Percentiles rank a stretch among this genome's conserved stretches.
phyloP scores from a whole-genome alignment of 2,329 filamentous ascomycete genomes.

The Trichoderma oligosporum region DNA sequence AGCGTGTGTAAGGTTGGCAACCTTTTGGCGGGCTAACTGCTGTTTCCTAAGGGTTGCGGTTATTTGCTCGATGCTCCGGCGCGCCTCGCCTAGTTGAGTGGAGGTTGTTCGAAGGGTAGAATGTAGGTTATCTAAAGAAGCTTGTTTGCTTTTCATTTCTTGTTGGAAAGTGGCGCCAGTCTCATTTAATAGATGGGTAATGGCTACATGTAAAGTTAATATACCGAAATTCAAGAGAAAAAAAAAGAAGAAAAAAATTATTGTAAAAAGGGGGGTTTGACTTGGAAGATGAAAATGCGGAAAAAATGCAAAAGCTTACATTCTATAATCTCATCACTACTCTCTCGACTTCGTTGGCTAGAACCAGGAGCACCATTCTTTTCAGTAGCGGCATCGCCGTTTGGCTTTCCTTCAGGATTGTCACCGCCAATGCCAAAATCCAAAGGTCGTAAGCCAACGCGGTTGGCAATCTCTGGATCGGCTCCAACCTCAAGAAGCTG shows the following conservation, averaged over 20 bases:
- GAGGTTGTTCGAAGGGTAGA: slow-evolving; percentile 76
- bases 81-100: slow-evolving; percentile 71
- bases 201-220: slow-evolving; percentile 50
- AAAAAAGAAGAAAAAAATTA: background rate
- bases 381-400: slow-evolving; percentile 42
- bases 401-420: slow-evolving; percentile 41
- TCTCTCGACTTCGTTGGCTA: slow-evolving; percentile 61
- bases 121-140: slow-evolving; percentile 77
- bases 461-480: slow-evolving; percentile 86
- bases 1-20: slow-evolving; percentile 72
- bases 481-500: slow-evolving; percentile 93
- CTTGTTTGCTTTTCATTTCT: slow-evolving; percentile 79
- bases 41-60: slow-evolving; percentile 61
- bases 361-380: slow-evolving; percentile 43
- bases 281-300: no score
- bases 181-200: slow-evolving; percentile 76
- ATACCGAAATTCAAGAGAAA: background rate
- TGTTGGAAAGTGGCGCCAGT: slow-evolving; percentile 75
- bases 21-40: slow-evolving; percentile 65
- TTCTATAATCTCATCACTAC: slow-evolving; percentile 72
- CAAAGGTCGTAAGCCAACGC: slow-evolving; percentile 80
- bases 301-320: slow-evolving; percentile 52
- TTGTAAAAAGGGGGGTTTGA: no score
- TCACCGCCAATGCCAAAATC: slow-evolving; percentile 90
- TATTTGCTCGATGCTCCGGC: slow-evolving; percentile 67